phyloP scores from a whole-genome alignment of 2,329 filamentous ascomycete genomes.

The Harringtonia aguacate region DNA sequence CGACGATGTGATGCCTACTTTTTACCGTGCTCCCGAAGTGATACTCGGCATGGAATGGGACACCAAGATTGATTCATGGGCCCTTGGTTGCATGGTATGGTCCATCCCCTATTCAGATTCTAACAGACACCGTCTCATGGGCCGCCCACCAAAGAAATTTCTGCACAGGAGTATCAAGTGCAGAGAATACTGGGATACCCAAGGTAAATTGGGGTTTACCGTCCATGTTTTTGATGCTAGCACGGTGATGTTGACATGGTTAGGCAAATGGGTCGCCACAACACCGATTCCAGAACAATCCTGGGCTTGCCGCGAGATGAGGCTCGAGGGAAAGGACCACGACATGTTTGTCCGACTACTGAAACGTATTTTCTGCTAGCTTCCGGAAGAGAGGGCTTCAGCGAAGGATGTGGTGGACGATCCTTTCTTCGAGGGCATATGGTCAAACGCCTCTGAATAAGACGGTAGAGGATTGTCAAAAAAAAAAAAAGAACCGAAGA shows the following conservation, averaged over 20 bases:
- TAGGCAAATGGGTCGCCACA: background rate
- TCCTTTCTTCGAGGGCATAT: background rate
- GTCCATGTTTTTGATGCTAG: no score
- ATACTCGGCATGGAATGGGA: background rate
- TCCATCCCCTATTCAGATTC: background rate
- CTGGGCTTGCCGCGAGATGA: background rate
- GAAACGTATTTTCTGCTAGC: background rate
- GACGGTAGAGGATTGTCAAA: no score
- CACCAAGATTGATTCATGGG: background rate
- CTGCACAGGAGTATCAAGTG: background rate
- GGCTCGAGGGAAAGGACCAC: background rate
- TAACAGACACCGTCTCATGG: background rate
- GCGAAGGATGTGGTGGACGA: background rate
- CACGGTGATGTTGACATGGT: background rate
- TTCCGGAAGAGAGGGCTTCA: background rate
- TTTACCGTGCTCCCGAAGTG: background rate
- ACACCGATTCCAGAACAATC: background rate
- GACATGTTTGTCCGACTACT: background rate
- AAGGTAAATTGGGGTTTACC: no score
- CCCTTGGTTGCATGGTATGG: background rate
- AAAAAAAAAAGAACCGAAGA: background rate
- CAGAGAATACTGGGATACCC: background rate
- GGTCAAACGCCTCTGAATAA: no score
- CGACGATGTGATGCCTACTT: background rate
- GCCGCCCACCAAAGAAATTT: background rate